Conservation (phyloP, 768 basidiomycete genomes). For the Termitomyces sp. region DNA sequence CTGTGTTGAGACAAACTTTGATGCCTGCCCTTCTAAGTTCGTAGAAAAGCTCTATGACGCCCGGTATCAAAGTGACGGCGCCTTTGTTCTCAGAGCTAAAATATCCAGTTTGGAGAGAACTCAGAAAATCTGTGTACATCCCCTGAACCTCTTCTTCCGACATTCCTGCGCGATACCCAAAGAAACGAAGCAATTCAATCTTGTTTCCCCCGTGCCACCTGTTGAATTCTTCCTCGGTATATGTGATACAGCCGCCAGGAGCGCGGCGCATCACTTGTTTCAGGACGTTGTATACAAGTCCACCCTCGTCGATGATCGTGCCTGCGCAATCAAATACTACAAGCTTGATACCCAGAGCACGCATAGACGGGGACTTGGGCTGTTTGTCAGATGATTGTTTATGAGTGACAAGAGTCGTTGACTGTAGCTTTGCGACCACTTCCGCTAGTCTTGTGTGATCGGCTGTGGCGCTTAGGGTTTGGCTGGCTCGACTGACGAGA, state of each 20-base stretch:
- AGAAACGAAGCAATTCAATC: slow-evolving; percentile 10
- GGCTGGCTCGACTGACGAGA: slow-evolving; percentile 5
- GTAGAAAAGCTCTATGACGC: slow-evolving; percentile 4
- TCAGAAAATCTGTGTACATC: slow-evolving; percentile 11
- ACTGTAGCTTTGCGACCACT: slow-evolving; percentile 2
- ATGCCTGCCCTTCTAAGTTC: slow-evolving; percentile 7
- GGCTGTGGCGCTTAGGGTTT: not conserved
- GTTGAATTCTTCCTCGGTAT: slow-evolving; percentile 11
- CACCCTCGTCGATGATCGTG: slow-evolving; percentile 13
- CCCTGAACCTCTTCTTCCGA: slow-evolving; percentile 9
- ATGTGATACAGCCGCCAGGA: slow-evolving; percentile 4
- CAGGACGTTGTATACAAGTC: slow-evolving; percentile 10
- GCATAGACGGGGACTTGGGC: slow-evolving; percentile 8
- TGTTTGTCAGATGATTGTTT: not conserved
- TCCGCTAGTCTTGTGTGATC: slow-evolving; percentile 9
- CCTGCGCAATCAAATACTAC: slow-evolving; percentile 15
- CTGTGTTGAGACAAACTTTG: slow-evolving; percentile 14
- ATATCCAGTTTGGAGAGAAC: slow-evolving; percentile 1
- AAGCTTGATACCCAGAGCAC: slow-evolving; percentile 10
- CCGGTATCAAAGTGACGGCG: slow-evolving; percentile 5
- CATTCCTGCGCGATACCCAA: slow-evolving; percentile 11
- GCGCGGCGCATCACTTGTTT: slow-evolving; percentile 13
- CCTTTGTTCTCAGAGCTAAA: slow-evolving; percentile 9
- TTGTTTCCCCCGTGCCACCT: slow-evolving; percentile 13
- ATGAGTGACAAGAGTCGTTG: not conserved